Conservation (phyloP, 78 protist species). For the Creolimax fragrantissima region DNA sequence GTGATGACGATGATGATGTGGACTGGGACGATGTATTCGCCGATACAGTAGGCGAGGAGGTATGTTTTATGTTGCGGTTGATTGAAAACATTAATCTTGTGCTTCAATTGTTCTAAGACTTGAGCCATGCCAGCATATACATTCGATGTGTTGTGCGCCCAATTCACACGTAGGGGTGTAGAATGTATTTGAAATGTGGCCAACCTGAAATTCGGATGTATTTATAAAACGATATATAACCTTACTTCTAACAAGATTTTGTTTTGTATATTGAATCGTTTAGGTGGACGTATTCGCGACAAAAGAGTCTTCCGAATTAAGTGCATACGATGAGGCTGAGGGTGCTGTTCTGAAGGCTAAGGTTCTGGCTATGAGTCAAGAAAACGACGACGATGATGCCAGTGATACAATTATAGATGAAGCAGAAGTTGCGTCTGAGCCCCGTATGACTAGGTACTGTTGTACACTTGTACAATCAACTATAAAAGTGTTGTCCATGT, state of each 20-base stretch:
- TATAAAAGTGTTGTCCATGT: too few species aligned
- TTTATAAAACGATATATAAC: not conserved
- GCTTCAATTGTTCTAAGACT: too few species aligned
- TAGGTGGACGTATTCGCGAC: not conserved
- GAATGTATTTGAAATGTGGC: not conserved
- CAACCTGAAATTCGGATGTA: not conserved
- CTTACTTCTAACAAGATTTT: too few species aligned
- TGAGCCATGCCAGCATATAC: too few species aligned
- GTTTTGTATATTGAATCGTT: not conserved
- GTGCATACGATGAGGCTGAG: not conserved
- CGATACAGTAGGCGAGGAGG: not conserved
- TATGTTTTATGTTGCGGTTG: too few species aligned
- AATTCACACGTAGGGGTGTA: not conserved
- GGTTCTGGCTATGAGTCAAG: not conserved
- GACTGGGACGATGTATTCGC: slow-evolving; percentile 9
- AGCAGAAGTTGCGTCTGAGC: too few species aligned
- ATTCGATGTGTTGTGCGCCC: too few species aligned
- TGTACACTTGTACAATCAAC: too few species aligned
- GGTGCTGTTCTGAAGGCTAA: not conserved
- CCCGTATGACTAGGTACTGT: too few species aligned
- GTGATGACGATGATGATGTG: not conserved
- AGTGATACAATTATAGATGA: too few species aligned
- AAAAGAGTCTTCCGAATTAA: not conserved
- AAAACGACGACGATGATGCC: not conserved
- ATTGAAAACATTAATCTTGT: not conserved